phyloP scores from a whole-genome alignment of 2,329 filamentous ascomycete species.

The Conoideocrella luteorostrata region DNA sequence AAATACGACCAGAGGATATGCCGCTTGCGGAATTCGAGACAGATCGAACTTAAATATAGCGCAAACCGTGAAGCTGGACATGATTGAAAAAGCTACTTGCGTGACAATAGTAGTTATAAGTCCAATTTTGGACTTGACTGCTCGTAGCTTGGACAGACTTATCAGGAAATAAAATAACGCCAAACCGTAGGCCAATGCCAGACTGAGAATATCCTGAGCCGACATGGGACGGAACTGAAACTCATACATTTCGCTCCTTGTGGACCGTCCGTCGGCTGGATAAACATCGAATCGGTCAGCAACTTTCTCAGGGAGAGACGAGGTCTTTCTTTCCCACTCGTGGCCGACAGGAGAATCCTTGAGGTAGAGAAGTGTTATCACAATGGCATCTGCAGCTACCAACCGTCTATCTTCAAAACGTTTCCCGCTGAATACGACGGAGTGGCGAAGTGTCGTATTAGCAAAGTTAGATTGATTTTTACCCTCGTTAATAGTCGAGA shows the following conservation, averaged over 20 bases:
- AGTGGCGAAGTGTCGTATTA: constrained; percentile 69
- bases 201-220: constrained; percentile 53
- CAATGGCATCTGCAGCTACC: constrained; percentile 67
- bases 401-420: constrained; percentile 61
- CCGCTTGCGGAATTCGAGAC: constrained; percentile 65
- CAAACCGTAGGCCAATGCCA: constrained; percentile 59
- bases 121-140: constrained; percentile 69
- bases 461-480: constrained; percentile 58
- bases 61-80: constrained; percentile 75
- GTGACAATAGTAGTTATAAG: constrained; percentile 63
- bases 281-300: constrained; percentile 58
- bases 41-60: constrained; percentile 69
- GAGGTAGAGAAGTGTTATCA: constrained; percentile 69
- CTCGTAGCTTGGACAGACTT: constrained; percentile 62
- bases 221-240: constrained; percentile 74
- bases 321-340: constrained; percentile 58
- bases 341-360: constrained; percentile 57
- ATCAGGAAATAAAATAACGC: constrained; percentile 59
- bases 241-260: constrained; percentile 61
- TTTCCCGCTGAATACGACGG: constrained; percentile 79
- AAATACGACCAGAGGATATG: constrained; percentile 71
- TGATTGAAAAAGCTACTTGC: constrained; percentile 65
- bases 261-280: constrained; percentile 48
- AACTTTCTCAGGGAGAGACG: constrained; percentile 42
- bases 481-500: constrained; percentile 62